Conservation (phyloP, 2,329 filamentous ascomycete species). For the Teratosphaeria pseudoeucalypti region DNA sequence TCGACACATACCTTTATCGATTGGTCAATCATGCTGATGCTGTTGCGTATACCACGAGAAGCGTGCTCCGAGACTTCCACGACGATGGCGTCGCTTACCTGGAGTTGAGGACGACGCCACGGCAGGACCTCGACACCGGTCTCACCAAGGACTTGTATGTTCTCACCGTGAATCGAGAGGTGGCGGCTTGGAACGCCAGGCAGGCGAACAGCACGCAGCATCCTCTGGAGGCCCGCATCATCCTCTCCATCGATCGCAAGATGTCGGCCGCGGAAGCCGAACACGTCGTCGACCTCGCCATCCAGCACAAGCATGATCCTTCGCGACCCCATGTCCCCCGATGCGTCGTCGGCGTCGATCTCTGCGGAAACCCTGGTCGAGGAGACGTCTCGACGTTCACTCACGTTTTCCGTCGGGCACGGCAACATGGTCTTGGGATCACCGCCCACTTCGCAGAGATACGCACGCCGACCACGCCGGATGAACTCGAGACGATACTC, state of each 20-base stretch:
- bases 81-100: constrained; percentile 65
- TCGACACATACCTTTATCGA: constrained; percentile 69
- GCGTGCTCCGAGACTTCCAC: constrained; percentile 57
- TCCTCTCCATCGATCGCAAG: constrained; percentile 65
- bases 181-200: constrained; percentile 41
- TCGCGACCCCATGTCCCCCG: neutral
- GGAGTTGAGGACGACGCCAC: constrained; percentile 71
- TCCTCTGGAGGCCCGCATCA: constrained; percentile 52
- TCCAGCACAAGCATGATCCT: constrained; percentile 32
- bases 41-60: constrained; percentile 50
- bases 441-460: constrained; percentile 74
- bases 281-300: constrained; percentile 55
- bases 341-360: constrained; percentile 59
- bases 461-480: constrained; percentile 42
- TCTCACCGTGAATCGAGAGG: constrained; percentile 52
- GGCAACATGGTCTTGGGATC: constrained; percentile 45
- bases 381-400: constrained; percentile 52
- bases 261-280: constrained; percentile 48
- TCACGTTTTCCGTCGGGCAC: constrained; percentile 49
- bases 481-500: constrained; percentile 56
- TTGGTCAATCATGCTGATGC: constrained; percentile 51
- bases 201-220: constrained; percentile 14
- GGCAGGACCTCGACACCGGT: constrained; percentile 44
- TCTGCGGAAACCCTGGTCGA: constrained; percentile 64
- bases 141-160: constrained; percentile 58